Evolutionary conservation across 2,329 filamentous ascomycete species (phyloP).

Genomic region (Microsporum canis): DNA sequence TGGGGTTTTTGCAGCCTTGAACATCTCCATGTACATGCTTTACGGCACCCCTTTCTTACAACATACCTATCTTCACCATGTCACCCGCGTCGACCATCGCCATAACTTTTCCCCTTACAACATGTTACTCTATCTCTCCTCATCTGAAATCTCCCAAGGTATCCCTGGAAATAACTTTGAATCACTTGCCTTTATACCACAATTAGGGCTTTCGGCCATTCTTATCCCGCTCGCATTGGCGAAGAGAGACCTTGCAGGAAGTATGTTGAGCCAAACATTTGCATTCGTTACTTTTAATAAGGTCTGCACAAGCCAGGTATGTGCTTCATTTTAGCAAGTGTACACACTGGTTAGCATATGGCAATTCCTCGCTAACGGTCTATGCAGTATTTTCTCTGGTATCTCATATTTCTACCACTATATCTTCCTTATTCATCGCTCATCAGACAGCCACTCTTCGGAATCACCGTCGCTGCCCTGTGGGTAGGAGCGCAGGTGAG

Average conservation of each 20-base stretch:
- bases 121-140: conserved; percentile 75
- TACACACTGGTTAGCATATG: background rate
- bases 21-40: conserved; percentile 63
- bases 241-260: conserved; percentile 67
- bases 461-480: conserved; percentile 52
- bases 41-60: conserved; percentile 73
- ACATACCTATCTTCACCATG: conserved; percentile 87
- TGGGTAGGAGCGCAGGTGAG: conserved; percentile 64
- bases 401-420: conserved; percentile 83
- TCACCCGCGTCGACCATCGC: conserved; percentile 85
- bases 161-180: conserved; percentile 44
- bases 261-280: conserved; percentile 91
- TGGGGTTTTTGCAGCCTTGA: conserved; percentile 60
- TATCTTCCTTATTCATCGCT: conserved; percentile 76
- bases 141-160: conserved; percentile 43
- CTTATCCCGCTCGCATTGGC: conserved; percentile 65
- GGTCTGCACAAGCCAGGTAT: conserved; percentile 92
- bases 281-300: conserved; percentile 98
- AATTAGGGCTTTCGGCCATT: conserved; percentile 67
- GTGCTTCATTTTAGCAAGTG: conserved; percentile 16
- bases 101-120: conserved; percentile 99
- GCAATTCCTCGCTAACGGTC: background rate
- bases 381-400: conserved; percentile 89
- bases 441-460: conserved; percentile 48
- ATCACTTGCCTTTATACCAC: conserved; percentile 77